Evolutionary conservation across 225 moss, liverwort and hornwort species (phyloP), one percentile per base, ranked within the genome.

Genomic region (Marchantia paleacea): DNA sequence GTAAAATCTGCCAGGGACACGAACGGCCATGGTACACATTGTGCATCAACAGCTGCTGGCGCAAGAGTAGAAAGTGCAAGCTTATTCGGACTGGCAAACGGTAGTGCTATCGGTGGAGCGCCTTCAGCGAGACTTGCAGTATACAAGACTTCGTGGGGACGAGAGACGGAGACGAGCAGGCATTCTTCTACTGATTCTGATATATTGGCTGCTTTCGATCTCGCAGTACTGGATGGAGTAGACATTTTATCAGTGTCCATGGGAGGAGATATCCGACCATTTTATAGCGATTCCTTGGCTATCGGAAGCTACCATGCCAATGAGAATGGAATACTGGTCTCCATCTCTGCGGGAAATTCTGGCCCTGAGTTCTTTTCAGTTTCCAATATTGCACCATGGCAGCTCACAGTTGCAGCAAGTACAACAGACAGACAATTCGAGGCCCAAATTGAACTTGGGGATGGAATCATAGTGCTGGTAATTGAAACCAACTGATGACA

Each of bases 181-280:
- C 31, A 61, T 52, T 47, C 12, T 7, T 54, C 62, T 62, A 11
- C 14, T 7, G 58, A 52, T 7, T 49, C 75, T 14, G 75, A 81
- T 53, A 9, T 73, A 0, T 48, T 81, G 20, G 81, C 81, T 22
- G 81, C 81, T 8, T 48, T 75, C 14, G 81, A 81, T 75, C 71
- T 50, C 6, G 81, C 81, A 15, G 52, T 75, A 28, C 20, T 58
- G 13, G 81, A 81, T 52, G 75, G 75, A 22, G 81, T 81, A 6
- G 81, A 81, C 12, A 74, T 81, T 51, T 24, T 75, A 26, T 81
- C 81, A 12, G 8, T 81, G 7, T 75, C 74, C 20, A 52, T 75
- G 13, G 50, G 63, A 10, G 13, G 18, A 19, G 26, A 6, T 7
- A 18, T 47, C 10, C 28, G 22, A 57, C 5, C 29, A 0, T 50